Percentiles rank a stretch among this genome's conserved stretches.
Evolutionary conservation across 2,329 filamentous ascomycete genomes (phyloP).

Genomic region (Fusarium praegraminearum): DNA sequence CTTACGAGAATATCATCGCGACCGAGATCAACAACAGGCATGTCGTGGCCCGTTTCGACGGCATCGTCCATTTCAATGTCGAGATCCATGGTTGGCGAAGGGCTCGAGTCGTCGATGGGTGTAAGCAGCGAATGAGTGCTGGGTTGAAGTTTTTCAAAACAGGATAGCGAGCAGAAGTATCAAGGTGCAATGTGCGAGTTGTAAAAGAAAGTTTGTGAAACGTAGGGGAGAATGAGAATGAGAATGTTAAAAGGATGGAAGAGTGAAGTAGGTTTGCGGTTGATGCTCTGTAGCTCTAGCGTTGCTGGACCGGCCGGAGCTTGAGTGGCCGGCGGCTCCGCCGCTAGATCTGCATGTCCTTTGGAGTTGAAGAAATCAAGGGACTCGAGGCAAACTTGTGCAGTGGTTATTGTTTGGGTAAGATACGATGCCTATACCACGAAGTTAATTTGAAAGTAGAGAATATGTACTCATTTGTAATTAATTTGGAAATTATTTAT

Average conservation of each 20-base stretch:
- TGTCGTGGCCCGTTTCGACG: conserved; percentile 53
- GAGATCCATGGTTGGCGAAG: conserved; percentile 68
- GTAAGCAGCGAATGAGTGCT: neutral
- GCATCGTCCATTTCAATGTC: conserved; percentile 79
- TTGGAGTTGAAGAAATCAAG: neutral
- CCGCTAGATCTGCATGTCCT: conserved; percentile 21
- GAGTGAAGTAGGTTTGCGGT: conserved; percentile 17
- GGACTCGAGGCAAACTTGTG: neutral
- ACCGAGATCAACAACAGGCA: conserved; percentile 44
- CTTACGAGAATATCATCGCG: conserved; percentile 56
- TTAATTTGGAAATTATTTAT: neutral
- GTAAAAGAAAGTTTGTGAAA: neutral
- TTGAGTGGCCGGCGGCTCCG: conserved; percentile 29
- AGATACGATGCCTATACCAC: too few relatives aligned
- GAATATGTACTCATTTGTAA: too few relatives aligned
- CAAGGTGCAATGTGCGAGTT: neutral
- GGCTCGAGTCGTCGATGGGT: conserved; percentile 1
- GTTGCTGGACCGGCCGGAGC: conserved; percentile 25
- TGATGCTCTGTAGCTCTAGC: conserved; percentile 24
- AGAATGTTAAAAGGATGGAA: conserved; percentile 3
- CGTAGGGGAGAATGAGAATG: neutral
- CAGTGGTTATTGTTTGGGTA: neutral
- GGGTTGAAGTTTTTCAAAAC: neutral
- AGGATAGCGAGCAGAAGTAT: neutral
- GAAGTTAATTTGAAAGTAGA: too few relatives aligned